Base-by-base conservation (phyloP, 306 rosid species). In the Citrullus mucosospermus region DNA sequence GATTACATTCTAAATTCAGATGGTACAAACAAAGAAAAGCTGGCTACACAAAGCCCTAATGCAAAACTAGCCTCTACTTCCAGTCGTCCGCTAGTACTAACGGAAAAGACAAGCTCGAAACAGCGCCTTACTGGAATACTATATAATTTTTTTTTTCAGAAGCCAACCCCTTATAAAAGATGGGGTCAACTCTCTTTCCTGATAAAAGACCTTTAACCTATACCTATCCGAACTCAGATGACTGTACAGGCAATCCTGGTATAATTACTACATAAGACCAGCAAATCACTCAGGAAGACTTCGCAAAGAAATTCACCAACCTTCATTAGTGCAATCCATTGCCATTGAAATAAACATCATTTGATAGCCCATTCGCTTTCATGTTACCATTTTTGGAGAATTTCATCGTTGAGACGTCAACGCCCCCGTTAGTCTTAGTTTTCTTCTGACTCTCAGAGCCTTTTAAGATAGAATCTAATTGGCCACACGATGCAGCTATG, bases 401-500 rank as follows among this genome's bases (percentile, higher is more conserved):
- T 85, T 81, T 89, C 70, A 50, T 20, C 16, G 79, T 51, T 58
- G 79, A 10, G 53, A 83, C 53, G 34, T 86, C 91, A 60, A 28
- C 85, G 38, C 81, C 85, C 78, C 81, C 87, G 78, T 86, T 87
- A 17, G 83, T 91, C 17, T 43, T 51, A 18, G 72, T 32, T 28
- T 38, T 82, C 78, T 79, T 82, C 68, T 57, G 79, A 71, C 48
- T 85, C 75, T 89, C 86, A n/a, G 70, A 84, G 61, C 79, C 78
- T 39, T 77, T 91, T 44, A 89, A 79, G 30, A 86, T 78, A 59
- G 77, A 81, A 65, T 89, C 96, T 80, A 90, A 74, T 81, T 89
- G 79, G 63, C 97, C 87, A 58, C 98, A 84, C 81, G 97, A 88
- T 17, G 98, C 97, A 65, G 88, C 95, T 51, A 92, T 83, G 43